Evolutionary conservation across 164 flowering plant species (phyloP).

Genomic region (Euptelea pleiosperma): DNA sequence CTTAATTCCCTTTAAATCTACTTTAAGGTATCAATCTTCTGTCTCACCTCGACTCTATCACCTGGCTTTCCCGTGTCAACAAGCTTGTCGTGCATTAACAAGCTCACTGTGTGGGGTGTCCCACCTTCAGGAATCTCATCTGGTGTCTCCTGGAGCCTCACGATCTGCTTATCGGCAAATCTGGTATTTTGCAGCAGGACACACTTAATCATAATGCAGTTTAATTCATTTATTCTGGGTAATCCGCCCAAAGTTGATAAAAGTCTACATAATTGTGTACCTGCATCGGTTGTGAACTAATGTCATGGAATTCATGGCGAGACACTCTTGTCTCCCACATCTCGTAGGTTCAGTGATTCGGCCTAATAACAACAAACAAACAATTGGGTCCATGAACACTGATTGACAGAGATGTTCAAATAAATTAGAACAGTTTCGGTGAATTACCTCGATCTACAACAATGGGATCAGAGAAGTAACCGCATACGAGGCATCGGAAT

Average conservation of each 20-base stretch:
- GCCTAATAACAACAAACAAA: conserved; percentile 40
- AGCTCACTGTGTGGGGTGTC: conserved; percentile 96
- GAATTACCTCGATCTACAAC: conserved; percentile 82
- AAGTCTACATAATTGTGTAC: conserved; percentile 34
- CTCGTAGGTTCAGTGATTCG: conserved; percentile 69
- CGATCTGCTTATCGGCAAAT: conserved; percentile 94
- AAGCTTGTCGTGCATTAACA: conserved; percentile 93
- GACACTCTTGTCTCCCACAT: conserved; percentile 75
- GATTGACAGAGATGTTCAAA: too few relatives aligned
- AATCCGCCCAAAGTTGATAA: neutral
- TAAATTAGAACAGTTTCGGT: too few relatives aligned
- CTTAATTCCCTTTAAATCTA: neutral
- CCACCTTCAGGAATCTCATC: conserved; percentile 99
- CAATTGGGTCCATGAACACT: too few relatives aligned
- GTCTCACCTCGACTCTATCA: conserved; percentile 87
- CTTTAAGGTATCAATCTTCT: neutral
- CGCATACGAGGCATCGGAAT: conserved; percentile 88
- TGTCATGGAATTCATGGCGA: conserved; percentile 78
- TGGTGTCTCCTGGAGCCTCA: conserved; percentile 97
- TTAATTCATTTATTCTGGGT: neutral
- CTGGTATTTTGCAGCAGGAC: conserved; percentile 29
- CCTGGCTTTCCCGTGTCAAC: conserved; percentile 97
- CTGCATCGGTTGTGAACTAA: conserved; percentile 94
- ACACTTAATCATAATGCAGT: neutral
- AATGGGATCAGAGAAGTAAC: conserved; percentile 75